Evolutionary conservation across 495 filamentous ascomycete genomes (phyloP), one percentile per base, ranked within the genome.

Genomic region (Aspergillus carlsbadensis): DNA sequence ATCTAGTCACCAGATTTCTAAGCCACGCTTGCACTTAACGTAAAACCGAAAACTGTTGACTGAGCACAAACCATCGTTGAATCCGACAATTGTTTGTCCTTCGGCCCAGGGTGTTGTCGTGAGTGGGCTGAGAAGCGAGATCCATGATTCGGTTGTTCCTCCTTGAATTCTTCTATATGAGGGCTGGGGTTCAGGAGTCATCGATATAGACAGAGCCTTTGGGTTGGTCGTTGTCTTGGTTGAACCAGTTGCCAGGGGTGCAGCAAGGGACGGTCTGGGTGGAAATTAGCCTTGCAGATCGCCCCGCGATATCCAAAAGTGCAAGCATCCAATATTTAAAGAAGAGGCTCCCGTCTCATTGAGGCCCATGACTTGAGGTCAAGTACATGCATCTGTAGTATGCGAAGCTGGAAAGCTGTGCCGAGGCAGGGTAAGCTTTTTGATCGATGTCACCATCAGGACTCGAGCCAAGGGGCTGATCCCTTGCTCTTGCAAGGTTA

Each of bases 261-360:
- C 54, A 43, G 54, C 37, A 51, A 57, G 54, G 54, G 54, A 50
- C 54, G 10, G 44, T 8, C 41, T 42, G 40, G 13, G 18, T 14
- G 21, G 15, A n/a, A n/a, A n/a, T n/a, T n/a, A n/a, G n/a, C n/a
- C n/a, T n/a, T n/a, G n/a, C n/a, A n/a, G n/a, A n/a, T n/a, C n/a
- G n/a, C n/a, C n/a, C n/a, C n/a, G n/a, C n/a, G n/a, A n/a, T n/a
- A n/a, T n/a, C n/a, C n/a, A n/a, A n/a, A n/a, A 18, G 35, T 40
- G 36, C 20, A 17, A 17, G 20, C 15, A 44, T 44, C 18, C 41
- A 26, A 21, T 43, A 10, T 43, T 18, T n/a, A n/a, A n/a, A n/a
- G n/a, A n/a, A n/a, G n/a, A n/a, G n/a, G n/a, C n/a, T n/a, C n/a
- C n/a, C n/a, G n/a, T n/a, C n/a, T n/a, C n/a, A n/a, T n/a, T n/a